These are phyloP conservation scores for Colletotrichum cuscutae DNA, from an alignment of 2,329 filamentous ascomycete genomes.

Conservation along the genomic window DNA sequence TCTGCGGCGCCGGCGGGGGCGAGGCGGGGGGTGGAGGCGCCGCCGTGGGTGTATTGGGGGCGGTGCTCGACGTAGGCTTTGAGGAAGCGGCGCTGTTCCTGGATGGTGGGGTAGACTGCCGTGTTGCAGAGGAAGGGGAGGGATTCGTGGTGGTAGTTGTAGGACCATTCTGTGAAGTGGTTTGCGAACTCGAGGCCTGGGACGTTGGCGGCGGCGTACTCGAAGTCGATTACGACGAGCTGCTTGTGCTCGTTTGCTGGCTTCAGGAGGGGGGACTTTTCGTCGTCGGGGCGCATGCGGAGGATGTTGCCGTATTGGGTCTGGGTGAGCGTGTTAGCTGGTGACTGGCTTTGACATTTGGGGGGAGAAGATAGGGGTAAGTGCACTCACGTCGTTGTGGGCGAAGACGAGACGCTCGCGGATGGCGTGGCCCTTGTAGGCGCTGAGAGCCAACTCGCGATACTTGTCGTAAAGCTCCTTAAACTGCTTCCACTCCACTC, in stretches of 20 bases:
- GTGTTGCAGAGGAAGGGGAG: constrained; percentile 75
- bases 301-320: constrained; percentile 99
- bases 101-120: constrained; percentile 76
- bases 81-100: constrained; percentile 88
- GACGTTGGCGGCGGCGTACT: constrained; percentile 92
- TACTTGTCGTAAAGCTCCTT: constrained; percentile 80
- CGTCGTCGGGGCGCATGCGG: constrained; percentile 72
- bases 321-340: constrained; percentile 53
- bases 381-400: constrained; percentile 87
- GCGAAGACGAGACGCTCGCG: constrained; percentile 87
- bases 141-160: constrained; percentile 88
- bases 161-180: constrained; percentile 98
- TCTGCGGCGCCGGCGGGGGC: constrained; percentile 52
- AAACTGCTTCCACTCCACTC: constrained; percentile 85
- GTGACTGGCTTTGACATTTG: background rate
- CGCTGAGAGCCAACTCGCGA: constrained; percentile 75
- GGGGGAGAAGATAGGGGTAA: no score
- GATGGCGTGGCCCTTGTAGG: constrained; percentile 76
- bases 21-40: constrained; percentile 59
- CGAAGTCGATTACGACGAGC: constrained; percentile 96
- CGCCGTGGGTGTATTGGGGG: constrained; percentile 69
- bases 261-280: constrained; percentile 86
- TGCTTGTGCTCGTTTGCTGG: constrained; percentile 96
- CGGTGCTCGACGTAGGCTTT: constrained; percentile 87
- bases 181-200: constrained; percentile 94